These are phyloP conservation scores for Aspergillus sp. DNA, from an alignment of 2,329 filamentous ascomycete species.

Conservation along the genomic window DNA sequence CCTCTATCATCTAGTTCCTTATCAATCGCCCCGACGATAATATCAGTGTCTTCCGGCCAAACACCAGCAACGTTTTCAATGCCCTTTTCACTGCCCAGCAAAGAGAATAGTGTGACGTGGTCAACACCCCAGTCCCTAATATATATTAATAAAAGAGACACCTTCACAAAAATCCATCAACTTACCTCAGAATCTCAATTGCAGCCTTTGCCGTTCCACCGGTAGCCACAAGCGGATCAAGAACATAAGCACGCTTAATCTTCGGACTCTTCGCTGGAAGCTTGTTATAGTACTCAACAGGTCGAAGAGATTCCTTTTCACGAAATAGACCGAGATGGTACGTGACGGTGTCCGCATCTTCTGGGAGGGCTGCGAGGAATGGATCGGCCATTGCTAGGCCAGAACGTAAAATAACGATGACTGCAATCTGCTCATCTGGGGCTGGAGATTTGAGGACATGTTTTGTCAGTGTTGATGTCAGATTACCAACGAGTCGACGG, in stretches of 20 bases:
- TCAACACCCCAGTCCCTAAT: conserved; percentile 23
- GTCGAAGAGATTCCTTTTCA: conserved; percentile 18
- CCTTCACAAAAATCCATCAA: not conserved
- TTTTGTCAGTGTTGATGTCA: conserved; percentile 20
- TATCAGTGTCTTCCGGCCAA: conserved; percentile 20
- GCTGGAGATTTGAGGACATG: conserved; percentile 9
- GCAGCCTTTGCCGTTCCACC: conserved; percentile 21
- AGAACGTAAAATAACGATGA: conserved; percentile 30
- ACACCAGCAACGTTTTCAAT: conserved; percentile 15
- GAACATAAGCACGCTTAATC: conserved; percentile 19
- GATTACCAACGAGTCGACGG: conserved; percentile 3
- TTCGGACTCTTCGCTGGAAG: conserved; percentile 18
- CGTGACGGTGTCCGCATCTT: conserved; percentile 19
- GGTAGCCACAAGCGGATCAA: conserved; percentile 24
- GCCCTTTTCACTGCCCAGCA: conserved; percentile 16
- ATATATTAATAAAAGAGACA: not conserved
- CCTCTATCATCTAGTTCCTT: conserved; percentile 17
- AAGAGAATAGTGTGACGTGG: conserved; percentile 20
- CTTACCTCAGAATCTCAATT: conserved; percentile 21
- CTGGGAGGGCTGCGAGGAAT: conserved; percentile 21
- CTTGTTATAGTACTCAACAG: conserved; percentile 28
- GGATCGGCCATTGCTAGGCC: conserved; percentile 36
- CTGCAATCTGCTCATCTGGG: conserved; percentile 3
- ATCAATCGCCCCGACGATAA: conserved; percentile 22
- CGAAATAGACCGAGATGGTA: conserved; percentile 26